Percentiles rank a stretch among this genome's conserved stretches.
phyloP scores from a whole-genome alignment of 148 eudicot genomes.

The Mesembryanthemum crystallinum region DNA sequence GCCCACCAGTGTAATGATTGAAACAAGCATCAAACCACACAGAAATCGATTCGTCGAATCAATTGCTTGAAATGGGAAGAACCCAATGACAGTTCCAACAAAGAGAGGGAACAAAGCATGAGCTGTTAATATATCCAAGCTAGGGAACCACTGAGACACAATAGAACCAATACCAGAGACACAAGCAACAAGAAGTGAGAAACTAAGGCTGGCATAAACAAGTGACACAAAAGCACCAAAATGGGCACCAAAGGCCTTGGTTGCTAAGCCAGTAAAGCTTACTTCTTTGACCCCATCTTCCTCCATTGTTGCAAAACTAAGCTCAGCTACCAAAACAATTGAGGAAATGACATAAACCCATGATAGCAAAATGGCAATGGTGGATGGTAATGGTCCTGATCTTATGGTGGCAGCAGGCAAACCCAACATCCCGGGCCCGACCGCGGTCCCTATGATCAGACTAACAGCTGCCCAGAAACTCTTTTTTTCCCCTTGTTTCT shows the following conservation, averaged over 20 bases:
- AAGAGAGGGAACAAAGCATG: conserved; percentile 47
- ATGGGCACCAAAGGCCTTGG: conserved; percentile 45
- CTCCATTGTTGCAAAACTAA: conserved; percentile 61
- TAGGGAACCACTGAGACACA: conserved; percentile 52
- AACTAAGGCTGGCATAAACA: conserved; percentile 62
- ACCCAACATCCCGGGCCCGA: conserved; percentile 75
- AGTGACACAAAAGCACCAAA: conserved; percentile 57
- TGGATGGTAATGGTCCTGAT: conserved; percentile 67
- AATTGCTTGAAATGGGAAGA: conserved; percentile 45
- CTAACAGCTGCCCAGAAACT: conserved; percentile 73
- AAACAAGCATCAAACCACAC: conserved; percentile 54
- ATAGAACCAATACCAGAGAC: conserved; percentile 68
- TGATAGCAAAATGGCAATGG: conserved; percentile 54
- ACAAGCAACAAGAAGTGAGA: conserved; percentile 68
- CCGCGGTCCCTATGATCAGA: conserved; percentile 69
- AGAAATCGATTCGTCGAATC: conserved; percentile 56
- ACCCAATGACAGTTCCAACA: conserved; percentile 45
- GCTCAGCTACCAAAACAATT: conserved; percentile 64
- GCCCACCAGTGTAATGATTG: conserved; percentile 57
- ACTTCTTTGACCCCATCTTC: conserved; percentile 58
- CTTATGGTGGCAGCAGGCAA: conserved; percentile 62
- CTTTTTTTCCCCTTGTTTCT: conserved; percentile 29
- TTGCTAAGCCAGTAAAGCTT: conserved; percentile 63
- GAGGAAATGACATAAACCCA: conserved; percentile 77
- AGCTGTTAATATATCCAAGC: conserved; percentile 30